Conservation (phyloP, 352 stramenopile genomes). For the Pythium rhizo-oryzae region DNA sequence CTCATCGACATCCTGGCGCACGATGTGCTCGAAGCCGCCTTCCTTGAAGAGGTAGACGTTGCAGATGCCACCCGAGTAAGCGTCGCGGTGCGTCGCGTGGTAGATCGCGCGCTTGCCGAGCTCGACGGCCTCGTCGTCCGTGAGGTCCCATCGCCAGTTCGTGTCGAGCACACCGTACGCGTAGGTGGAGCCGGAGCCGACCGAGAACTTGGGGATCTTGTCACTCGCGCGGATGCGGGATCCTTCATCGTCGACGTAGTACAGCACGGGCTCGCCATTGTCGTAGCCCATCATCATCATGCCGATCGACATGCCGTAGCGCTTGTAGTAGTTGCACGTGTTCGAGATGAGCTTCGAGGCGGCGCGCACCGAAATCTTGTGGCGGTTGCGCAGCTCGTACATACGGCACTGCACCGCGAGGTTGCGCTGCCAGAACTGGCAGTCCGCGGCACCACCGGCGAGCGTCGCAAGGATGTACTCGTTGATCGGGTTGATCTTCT, state of each 20-base stretch:
- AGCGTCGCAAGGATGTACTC: constrained; percentile 99
- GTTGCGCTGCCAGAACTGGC: constrained; percentile 99
- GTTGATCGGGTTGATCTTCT: constrained; percentile 99
- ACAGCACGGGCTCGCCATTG: constrained; percentile 97
- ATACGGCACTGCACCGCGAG: constrained; percentile 95
- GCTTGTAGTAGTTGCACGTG: constrained; percentile 97
- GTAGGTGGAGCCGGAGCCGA: constrained; percentile 99
- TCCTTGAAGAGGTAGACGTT: constrained; percentile 98
- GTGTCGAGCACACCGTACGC: constrained; percentile 99
- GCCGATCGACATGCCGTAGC: constrained; percentile 95
- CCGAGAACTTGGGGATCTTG: constrained; percentile 96
- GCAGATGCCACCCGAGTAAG: constrained; percentile 97
- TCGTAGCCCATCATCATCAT: constrained; percentile 99
- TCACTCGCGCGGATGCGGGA: constrained; percentile 96
- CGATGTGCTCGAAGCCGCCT: constrained; percentile 97
- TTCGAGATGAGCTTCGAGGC: constrained; percentile 99
- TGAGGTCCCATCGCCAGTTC: constrained; percentile 96
- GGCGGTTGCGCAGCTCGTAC: constrained; percentile 99
- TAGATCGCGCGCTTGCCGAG: constrained; percentile 99
- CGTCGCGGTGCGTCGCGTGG: constrained; percentile 99
- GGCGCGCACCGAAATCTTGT: constrained; percentile 98
- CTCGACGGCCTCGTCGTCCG: constrained; percentile 99
- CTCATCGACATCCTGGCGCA: constrained; percentile 98
- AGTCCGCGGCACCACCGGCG: constrained; percentile 98
- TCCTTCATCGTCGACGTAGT: constrained; percentile 99